phyloP scores from a whole-genome alignment of 805 yeast species.

The Lipomyces chichibuensis region DNA sequence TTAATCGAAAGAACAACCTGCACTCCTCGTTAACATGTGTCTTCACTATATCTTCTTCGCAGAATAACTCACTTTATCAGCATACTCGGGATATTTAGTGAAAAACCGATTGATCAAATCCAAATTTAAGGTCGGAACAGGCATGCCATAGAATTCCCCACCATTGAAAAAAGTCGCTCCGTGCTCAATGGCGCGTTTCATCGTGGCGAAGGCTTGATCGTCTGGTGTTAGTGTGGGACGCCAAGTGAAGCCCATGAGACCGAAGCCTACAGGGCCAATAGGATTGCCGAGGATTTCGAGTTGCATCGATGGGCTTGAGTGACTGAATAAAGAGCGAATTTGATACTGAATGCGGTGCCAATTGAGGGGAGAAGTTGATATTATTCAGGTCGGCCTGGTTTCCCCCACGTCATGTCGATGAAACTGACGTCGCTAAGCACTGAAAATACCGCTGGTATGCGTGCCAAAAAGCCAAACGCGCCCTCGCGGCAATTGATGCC shows the following conservation, averaged over 20 bases:
- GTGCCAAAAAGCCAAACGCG: too few species aligned
- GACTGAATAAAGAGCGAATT: not conserved
- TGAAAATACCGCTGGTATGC: too few species aligned
- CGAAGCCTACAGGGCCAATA: constrained; percentile 58
- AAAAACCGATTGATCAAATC: constrained; percentile 58
- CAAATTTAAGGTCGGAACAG: constrained; percentile 54
- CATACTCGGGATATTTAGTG: constrained; percentile 49
- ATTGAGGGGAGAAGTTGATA: too few species aligned
- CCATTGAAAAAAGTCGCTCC: constrained; percentile 60
- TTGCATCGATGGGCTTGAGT: constrained; percentile 4
- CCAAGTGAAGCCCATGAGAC: constrained; percentile 84
- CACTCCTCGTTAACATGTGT: not conserved
- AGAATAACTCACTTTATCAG: constrained; percentile 53
- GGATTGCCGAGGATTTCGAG: constrained; percentile 14
- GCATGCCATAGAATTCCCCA: constrained; percentile 62
- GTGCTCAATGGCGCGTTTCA: constrained; percentile 54
- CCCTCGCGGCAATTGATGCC: too few species aligned
- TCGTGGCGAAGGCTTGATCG: constrained; percentile 55
- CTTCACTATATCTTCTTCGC: not conserved
- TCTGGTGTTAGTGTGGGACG: constrained; percentile 48
- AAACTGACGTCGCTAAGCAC: too few species aligned
- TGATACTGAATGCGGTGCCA: too few species aligned
- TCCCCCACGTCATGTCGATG: too few species aligned
- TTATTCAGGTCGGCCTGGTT: too few species aligned
- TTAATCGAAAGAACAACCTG: constrained; percentile 53